A percentile compares a stretch with the other conserved stretches of the same genome.
phyloP scores from a whole-genome alignment of 2,329 filamentous ascomycete genomes.

The Aureobasidium leucospermi region DNA sequence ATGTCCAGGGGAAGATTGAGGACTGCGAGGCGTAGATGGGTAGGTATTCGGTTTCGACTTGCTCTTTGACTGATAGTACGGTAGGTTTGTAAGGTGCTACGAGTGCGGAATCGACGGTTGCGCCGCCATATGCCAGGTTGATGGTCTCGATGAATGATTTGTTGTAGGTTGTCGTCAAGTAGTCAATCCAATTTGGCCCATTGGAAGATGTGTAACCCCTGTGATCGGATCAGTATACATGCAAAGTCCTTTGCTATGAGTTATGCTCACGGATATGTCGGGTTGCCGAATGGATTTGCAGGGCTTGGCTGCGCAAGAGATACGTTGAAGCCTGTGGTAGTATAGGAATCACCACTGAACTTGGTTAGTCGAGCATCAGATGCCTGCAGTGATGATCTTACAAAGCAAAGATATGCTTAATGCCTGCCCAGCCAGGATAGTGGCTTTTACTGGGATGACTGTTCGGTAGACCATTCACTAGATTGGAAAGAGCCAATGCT shows the following conservation, averaged over 20 bases:
- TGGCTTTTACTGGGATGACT: not conserved
- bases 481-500: not conserved
- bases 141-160: conserved; percentile 41
- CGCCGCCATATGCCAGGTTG: conserved; percentile 45
- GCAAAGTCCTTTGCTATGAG: not conserved
- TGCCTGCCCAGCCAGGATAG: conserved; percentile 21
- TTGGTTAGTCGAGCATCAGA: not conserved
- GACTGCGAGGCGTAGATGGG: conserved; percentile 33
- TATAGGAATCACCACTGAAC: conserved; percentile 52
- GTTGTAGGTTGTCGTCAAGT: conserved; percentile 40
- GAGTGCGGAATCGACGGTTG: conserved; percentile 38
- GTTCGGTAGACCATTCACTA: not conserved
- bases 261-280: conserved; percentile 36
- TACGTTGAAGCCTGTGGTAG: conserved; percentile 52
- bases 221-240: not conserved
- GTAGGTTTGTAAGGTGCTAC: conserved; percentile 44
- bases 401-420: conserved; percentile 24
- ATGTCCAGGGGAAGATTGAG: conserved; percentile 36
- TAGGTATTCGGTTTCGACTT: conserved; percentile 41
- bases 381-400: not conserved
- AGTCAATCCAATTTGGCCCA: conserved; percentile 52
- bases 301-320: conserved; percentile 44
- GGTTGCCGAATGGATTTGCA: conserved; percentile 55
- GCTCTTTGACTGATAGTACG: conserved; percentile 45
- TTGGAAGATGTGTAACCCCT: conserved; percentile 24